A percentile compares a stretch with the other conserved stretches of the same genome.
Conservation (phyloP, 345 rosid genomes). For the Schrenkiella parvula region DNA sequence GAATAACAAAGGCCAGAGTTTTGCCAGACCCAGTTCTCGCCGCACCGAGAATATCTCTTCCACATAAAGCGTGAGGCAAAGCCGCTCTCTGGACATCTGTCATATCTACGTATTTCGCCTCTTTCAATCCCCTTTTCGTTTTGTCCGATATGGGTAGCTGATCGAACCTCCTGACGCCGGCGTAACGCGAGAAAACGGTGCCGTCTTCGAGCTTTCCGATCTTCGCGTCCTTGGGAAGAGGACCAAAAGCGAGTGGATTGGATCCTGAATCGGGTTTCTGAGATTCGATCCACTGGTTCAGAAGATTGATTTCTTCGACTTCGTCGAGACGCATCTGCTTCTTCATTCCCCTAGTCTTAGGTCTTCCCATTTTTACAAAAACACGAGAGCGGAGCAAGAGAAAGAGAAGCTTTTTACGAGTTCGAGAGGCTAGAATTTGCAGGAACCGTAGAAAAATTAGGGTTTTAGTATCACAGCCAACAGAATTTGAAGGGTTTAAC, state of each 20-base stretch:
- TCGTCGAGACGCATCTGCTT: constrained; percentile 43
- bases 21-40: constrained; percentile 97
- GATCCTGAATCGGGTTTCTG: constrained; percentile 82
- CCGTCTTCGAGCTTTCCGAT: constrained; percentile 52
- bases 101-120: constrained; percentile 53
- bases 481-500: no score
- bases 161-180: constrained; percentile 53
- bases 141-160: constrained; percentile 77
- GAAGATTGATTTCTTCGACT: constrained; percentile 47
- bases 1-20: constrained; percentile 84
- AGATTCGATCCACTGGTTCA: constrained; percentile 73
- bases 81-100: constrained; percentile 85
- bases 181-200: constrained; percentile 51
- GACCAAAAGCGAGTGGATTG: constrained; percentile 60
- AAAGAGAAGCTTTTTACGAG: background rate
- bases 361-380: constrained; percentile 37
- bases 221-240: constrained; percentile 46
- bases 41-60: constrained; percentile 87
- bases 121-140: constrained; percentile 63
- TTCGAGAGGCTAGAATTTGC: background rate
- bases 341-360: constrained; percentile 37
- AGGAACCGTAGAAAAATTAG: background rate
- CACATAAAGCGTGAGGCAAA: constrained; percentile 81
- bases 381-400: background rate
- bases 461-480: constrained; percentile 1